Percentiles rank a stretch among this genome's conserved stretches.
Evolutionary conservation across 192 early-diverging fungal genomes (phyloP).

Genomic region (Coemansia pectinata): DNA sequence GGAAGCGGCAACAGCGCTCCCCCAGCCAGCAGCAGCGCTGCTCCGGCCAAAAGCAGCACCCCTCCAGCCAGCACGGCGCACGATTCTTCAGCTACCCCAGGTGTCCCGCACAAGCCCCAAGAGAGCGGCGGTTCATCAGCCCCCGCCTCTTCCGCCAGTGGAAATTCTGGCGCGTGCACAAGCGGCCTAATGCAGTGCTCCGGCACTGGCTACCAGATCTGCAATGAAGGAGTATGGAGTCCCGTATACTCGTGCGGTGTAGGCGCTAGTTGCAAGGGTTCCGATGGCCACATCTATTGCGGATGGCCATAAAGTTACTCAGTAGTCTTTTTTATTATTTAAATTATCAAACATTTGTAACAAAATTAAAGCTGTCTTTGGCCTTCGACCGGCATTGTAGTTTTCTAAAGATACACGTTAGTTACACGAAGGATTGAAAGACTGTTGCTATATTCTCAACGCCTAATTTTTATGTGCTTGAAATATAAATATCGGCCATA

Average conservation of each 20-base stretch:
- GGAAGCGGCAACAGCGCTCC: neutral
- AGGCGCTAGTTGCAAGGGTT: slow-evolving; percentile 31
- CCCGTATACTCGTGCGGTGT: slow-evolving; percentile 26
- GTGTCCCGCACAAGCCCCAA: neutral
- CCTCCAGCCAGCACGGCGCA: neutral
- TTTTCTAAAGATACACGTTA: neutral
- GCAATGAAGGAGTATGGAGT: slow-evolving; percentile 29
- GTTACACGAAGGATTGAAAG: no score
- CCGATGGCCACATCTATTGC: slow-evolving; percentile 31
- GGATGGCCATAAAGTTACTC: slow-evolving; percentile 13
- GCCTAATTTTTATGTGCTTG: no score
- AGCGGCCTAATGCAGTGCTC: slow-evolving; percentile 32
- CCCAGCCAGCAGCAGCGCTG: neutral
- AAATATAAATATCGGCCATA: no score
- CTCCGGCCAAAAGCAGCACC: neutral
- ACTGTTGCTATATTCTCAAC: no score
- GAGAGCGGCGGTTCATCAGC: neutral
- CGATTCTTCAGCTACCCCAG: neutral
- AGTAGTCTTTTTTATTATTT: neutral
- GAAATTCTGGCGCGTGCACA: slow-evolving; percentile 6
- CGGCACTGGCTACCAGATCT: slow-evolving; percentile 33
- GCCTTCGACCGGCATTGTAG: neutral
- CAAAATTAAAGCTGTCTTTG: neutral
- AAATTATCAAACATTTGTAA: neutral
- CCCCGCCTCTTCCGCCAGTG: slow-evolving; percentile 9